These are phyloP conservation scores for Furculomyces boomerangus DNA, from an alignment of 371 early-diverging fungal genomes.

Conservation along the genomic window DNA sequence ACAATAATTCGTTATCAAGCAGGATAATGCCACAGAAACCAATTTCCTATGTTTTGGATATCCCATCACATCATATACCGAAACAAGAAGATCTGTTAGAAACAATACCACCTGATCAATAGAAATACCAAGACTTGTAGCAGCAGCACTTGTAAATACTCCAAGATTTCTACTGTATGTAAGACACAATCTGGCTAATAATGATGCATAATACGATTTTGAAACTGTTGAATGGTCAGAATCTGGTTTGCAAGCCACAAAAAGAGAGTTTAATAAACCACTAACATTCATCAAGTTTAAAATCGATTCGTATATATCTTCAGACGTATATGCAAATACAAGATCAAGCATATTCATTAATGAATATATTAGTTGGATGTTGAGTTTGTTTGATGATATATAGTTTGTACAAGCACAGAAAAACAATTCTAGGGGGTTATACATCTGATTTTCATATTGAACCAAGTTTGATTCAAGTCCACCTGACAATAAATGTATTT, in stretches of 20 bases:
- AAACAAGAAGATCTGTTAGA: neutral
- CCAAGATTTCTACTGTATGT: neutral
- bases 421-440: too few relatives aligned
- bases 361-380: neutral
- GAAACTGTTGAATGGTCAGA: neutral
- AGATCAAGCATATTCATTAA: neutral
- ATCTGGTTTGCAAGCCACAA: too few relatives aligned
- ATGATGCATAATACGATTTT: neutral
- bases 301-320: too few relatives aligned
- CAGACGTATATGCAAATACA: too few relatives aligned
- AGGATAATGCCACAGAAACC: neutral
- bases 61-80: neutral
- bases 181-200: neutral
- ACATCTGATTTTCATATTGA: neutral
- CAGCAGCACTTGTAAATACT: neutral
- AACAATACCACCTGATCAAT: neutral
- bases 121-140: neutral
- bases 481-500: neutral
- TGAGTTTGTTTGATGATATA: neutral
- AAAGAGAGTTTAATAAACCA: too few relatives aligned
- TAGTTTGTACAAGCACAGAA: neutral
- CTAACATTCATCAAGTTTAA: too few relatives aligned
- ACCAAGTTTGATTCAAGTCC: neutral
- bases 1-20: neutral
- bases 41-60: neutral